Percentiles rank a stretch among this genome's conserved stretches.
These are phyloP conservation scores for Protomyces macrosporus DNA, from an alignment of 1,139 yeast genomes.

Conservation along the genomic window DNA sequence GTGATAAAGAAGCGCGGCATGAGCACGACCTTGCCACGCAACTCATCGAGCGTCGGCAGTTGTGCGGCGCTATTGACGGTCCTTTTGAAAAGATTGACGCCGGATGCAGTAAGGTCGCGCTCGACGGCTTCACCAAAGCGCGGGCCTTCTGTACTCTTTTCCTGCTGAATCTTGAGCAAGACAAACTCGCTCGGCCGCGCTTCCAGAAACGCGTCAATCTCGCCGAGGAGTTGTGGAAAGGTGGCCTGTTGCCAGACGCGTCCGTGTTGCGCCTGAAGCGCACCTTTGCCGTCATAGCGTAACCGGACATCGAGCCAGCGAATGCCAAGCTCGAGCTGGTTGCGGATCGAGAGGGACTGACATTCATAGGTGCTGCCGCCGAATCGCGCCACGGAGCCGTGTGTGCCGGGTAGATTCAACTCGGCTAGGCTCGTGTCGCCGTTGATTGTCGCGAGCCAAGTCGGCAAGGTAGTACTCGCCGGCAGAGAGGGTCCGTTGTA, in stretches of 20 bases:
- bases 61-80: neutral
- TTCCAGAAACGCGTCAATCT: neutral
- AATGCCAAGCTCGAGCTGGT: constrained; percentile 12
- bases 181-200: constrained; percentile 4
- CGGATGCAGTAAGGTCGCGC: neutral
- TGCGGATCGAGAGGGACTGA: constrained; percentile 10
- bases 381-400: constrained; percentile 16
- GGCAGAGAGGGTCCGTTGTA: neutral
- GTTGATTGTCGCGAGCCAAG: constrained; percentile 5
- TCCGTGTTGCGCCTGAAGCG: constrained; percentile 18
- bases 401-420: constrained; percentile 17
- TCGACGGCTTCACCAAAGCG: constrained; percentile 2
- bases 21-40: constrained; percentile 13
- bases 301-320: constrained; percentile 18
- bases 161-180: constrained; percentile 17
- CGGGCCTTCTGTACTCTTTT: neutral
- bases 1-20: constrained; percentile 11
- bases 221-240: constrained; percentile 3
- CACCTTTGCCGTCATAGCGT: neutral
- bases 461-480: neutral
- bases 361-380: constrained; percentile 19
- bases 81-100: neutral
- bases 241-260: constrained; percentile 7
- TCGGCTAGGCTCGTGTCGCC: constrained; percentile 6
- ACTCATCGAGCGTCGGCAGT: neutral